These are phyloP conservation scores for Apocynum venetum DNA, from an alignment of 257 asterid species.

Conservation along the genomic window DNA sequence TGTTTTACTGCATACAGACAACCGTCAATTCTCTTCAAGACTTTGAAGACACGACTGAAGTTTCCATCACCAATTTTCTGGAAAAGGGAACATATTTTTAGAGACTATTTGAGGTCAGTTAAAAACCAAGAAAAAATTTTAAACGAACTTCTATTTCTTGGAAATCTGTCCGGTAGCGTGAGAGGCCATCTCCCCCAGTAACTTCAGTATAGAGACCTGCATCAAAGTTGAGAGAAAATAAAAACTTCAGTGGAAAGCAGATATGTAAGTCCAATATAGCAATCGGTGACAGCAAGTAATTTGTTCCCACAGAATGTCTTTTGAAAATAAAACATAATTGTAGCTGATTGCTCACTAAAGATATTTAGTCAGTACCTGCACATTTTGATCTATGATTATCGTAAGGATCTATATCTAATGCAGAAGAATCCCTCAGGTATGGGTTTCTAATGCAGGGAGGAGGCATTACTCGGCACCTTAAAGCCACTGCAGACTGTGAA, in stretches of 20 bases:
- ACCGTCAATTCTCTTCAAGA: conserved; percentile 84
- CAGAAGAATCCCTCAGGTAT: conserved; percentile 48
- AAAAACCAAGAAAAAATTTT: background rate
- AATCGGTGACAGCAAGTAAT: background rate
- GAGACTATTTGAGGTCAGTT: background rate
- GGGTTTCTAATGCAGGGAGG: conserved; percentile 95
- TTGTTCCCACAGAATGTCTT: background rate
- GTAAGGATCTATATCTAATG: conserved; percentile 57
- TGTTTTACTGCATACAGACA: conserved; percentile 88
- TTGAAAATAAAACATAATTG: background rate
- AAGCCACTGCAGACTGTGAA: conserved; percentile 95
- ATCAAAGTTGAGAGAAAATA: conserved; percentile 12
- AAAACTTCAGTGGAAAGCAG: background rate
- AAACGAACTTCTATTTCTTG: conserved; percentile 71
- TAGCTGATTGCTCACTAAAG: background rate
- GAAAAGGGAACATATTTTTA: conserved; percentile 17
- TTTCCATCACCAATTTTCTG: conserved; percentile 91
- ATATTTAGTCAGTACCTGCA: conserved; percentile 50
- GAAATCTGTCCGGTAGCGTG: conserved; percentile 80
- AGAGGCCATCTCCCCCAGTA: conserved; percentile 67
- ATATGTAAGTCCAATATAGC: background rate
- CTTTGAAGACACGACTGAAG: conserved; percentile 84
- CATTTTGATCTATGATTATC: conserved; percentile 70
- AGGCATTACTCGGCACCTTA: conserved; percentile 94
- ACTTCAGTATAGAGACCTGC: conserved; percentile 55